Percentiles rank a stretch among this genome's conserved stretches.
These are phyloP conservation scores for Penicilliopsis zonata DNA, from an alignment of 495 filamentous ascomycete species.

Conservation along the genomic window DNA sequence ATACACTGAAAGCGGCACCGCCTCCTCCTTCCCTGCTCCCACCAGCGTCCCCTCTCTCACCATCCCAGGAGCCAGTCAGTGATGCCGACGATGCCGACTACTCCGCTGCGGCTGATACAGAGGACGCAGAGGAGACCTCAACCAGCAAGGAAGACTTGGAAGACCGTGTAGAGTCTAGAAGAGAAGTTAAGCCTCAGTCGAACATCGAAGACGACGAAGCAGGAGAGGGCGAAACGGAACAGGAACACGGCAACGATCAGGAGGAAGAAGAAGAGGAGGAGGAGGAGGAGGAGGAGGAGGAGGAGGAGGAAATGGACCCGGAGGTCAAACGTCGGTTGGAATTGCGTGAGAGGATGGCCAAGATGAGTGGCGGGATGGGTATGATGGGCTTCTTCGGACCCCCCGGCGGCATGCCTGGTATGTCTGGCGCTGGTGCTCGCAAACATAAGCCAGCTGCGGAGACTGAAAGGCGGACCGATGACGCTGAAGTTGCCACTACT, in stretches of 20 bases:
- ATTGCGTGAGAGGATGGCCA: conserved; percentile 88
- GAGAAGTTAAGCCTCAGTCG: conserved; percentile 8
- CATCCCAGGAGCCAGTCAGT: conserved; percentile 43
- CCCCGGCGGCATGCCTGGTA: conserved; percentile 51
- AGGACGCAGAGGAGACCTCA: conserved; percentile 65
- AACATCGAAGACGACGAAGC: conserved; percentile 22
- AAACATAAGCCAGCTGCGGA: conserved; percentile 42
- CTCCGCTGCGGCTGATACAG: conserved; percentile 76
- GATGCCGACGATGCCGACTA: conserved; percentile 87
- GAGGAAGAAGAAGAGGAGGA: conserved; percentile 41
- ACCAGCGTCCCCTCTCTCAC: conserved; percentile 28
- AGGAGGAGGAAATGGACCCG: conserved; percentile 85
- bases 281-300: conserved; percentile 57
- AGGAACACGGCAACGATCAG: conserved; percentile 28
- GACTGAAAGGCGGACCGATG: conserved; percentile 52
- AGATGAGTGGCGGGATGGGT: conserved; percentile 97
- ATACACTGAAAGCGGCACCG: conserved; percentile 33
- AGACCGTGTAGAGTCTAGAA: conserved; percentile 22
- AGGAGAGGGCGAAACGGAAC: conserved; percentile 2
- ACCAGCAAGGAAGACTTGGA: conserved; percentile 67
- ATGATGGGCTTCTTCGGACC: conserved; percentile 90
- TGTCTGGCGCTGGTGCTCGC: conserved; percentile 29
- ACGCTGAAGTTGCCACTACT: conserved; percentile 39
- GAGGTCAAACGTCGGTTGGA: conserved; percentile 81
- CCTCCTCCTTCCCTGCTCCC: conserved; percentile 29